Evolutionary conservation across 2,329 filamentous ascomycete species (phyloP).

Genomic region (Rutstroemia sp.): DNA sequence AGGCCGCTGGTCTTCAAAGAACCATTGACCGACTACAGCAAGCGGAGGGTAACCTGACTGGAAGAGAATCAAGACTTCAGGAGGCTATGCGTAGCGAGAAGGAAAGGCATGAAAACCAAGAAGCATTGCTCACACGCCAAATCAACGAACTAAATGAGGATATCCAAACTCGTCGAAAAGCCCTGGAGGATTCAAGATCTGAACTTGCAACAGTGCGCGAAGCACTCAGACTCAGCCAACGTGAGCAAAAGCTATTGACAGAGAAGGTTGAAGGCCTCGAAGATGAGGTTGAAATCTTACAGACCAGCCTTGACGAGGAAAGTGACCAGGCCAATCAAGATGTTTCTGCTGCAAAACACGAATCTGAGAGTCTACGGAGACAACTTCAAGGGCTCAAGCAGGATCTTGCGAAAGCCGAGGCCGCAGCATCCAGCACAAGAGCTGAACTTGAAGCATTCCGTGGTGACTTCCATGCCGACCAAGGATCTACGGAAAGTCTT

Average conservation of each 20-base stretch:
- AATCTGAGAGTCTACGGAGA: slow-evolving; percentile 34
- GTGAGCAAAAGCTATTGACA: slow-evolving; percentile 52
- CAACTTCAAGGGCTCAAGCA: slow-evolving; percentile 35
- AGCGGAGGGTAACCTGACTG: slow-evolving; percentile 58
- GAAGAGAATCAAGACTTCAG: slow-evolving; percentile 60
- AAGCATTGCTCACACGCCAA: slow-evolving; percentile 62
- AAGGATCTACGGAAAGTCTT: slow-evolving; percentile 42
- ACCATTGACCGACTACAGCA: slow-evolving; percentile 65
- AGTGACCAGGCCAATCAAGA: slow-evolving; percentile 49
- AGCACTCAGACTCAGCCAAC: slow-evolving; percentile 60
- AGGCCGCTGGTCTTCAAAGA: slow-evolving; percentile 58
- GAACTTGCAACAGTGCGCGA: slow-evolving; percentile 62
- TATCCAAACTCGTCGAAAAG: slow-evolving; percentile 57
- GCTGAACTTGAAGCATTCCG: slow-evolving; percentile 28
- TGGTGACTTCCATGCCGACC: slow-evolving; percentile 23
- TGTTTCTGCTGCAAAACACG: slow-evolving; percentile 36
- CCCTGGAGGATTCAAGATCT: slow-evolving; percentile 56
- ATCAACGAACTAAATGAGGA: slow-evolving; percentile 68
- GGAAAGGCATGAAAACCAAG: slow-evolving; percentile 64
- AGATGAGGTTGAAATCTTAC: slow-evolving; percentile 69
- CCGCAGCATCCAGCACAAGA: slow-evolving; percentile 21
- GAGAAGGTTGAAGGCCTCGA: slow-evolving; percentile 63
- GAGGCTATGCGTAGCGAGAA: slow-evolving; percentile 63
- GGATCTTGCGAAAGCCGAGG: slow-evolving; percentile 27
- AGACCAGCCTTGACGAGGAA: slow-evolving; percentile 49